Evolutionary conservation across 176 grass and related monocot species (phyloP).

Genomic region (Oryza brachyantha): DNA sequence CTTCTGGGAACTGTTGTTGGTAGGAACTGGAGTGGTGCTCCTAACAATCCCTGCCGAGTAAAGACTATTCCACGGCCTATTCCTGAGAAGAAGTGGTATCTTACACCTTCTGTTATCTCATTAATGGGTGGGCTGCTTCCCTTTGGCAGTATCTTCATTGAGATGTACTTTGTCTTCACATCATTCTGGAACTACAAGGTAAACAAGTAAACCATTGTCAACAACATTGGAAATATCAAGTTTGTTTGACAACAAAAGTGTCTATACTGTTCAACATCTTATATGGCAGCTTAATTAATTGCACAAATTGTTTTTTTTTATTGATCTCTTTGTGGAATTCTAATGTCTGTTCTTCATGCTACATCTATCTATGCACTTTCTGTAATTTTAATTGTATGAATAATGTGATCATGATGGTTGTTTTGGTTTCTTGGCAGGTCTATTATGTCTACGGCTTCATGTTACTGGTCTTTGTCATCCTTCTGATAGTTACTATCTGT

Average conservation of each 20-base stretch:
- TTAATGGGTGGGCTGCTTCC: conserved; percentile 95
- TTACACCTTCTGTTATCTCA: conserved; percentile 84
- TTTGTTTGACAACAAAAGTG: neutral
- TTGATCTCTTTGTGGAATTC: neutral
- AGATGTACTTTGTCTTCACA: conserved; percentile 99
- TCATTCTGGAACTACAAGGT: conserved; percentile 99
- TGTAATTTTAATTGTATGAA: conserved; percentile 6
- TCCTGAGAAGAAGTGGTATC: conserved; percentile 97
- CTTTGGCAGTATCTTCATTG: conserved; percentile 97
- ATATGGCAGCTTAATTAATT: neutral
- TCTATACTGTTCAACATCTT: neutral
- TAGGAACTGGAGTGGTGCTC: conserved; percentile 93
- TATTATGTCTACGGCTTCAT: conserved; percentile 92
- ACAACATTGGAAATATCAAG: neutral
- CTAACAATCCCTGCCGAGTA: conserved; percentile 98
- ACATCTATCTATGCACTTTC: neutral
- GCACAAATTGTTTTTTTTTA: neutral
- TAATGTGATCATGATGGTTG: conserved; percentile 2
- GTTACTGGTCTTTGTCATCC: conserved; percentile 81
- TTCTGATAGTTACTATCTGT: conserved; percentile 74
- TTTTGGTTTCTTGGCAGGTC: conserved; percentile 47
- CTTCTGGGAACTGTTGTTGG: conserved; percentile 87
- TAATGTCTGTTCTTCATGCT: neutral
- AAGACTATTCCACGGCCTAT: conserved; percentile 96
- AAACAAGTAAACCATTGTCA: conserved; percentile 4